Conservation (phyloP, 257 asterid species). For the Primulina tabacum region DNA sequence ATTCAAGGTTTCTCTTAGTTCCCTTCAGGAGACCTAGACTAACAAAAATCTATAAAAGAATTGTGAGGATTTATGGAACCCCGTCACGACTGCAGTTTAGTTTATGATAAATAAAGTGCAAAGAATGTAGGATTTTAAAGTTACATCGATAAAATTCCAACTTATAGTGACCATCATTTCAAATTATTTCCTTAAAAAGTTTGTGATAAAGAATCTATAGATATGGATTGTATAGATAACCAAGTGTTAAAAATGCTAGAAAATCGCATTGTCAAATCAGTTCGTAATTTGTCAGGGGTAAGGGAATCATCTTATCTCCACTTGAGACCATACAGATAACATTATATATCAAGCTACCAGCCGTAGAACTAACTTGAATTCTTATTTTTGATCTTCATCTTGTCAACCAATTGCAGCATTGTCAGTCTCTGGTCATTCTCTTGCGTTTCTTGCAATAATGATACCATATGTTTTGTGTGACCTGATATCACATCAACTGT, state of each 20-base stretch:
- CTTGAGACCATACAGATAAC: constrained; percentile 13
- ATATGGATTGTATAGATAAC: not conserved
- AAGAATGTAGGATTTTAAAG: not conserved
- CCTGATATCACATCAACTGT: constrained; percentile 42
- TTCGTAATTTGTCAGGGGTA: constrained; percentile 1
- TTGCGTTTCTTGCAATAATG: constrained; percentile 66
- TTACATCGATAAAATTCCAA: not conserved
- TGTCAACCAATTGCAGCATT: constrained; percentile 84
- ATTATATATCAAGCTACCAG: constrained; percentile 8
- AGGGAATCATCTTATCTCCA: constrained; percentile 5
- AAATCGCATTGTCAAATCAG: not conserved
- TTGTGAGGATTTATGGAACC: not conserved
- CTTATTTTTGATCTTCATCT: constrained; percentile 67
- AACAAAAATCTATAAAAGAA: not conserved
- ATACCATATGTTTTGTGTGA: constrained; percentile 61
- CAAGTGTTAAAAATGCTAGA: not conserved
- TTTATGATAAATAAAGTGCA: no score
- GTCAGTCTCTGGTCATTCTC: constrained; percentile 78
- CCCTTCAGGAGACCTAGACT: not conserved
- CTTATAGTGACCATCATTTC: constrained; percentile 1
- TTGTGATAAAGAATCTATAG: constrained; percentile 2
- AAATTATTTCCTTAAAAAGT: not conserved
- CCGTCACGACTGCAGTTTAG: not conserved
- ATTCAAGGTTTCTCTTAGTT: not conserved
- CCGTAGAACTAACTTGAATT: constrained; percentile 52